A percentile compares a stretch with the other conserved stretches of the same genome.
Conservation (phyloP, 2,329 filamentous ascomycete species). For the Colletotrichum sp. region DNA sequence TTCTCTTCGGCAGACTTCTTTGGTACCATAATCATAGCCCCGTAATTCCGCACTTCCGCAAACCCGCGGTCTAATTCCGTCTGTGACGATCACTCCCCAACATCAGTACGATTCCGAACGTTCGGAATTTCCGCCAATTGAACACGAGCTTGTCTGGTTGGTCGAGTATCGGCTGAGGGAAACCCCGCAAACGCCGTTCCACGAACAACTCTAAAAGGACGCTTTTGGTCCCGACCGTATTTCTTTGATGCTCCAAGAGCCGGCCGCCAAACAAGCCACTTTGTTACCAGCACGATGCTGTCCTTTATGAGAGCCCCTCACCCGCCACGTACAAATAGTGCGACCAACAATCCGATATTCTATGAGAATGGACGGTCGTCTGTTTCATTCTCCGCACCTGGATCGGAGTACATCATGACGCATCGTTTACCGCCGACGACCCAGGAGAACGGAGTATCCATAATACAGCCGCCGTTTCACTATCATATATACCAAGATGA, state of each 20-base stretch:
- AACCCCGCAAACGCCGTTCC: background rate
- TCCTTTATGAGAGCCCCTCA: conserved; percentile 22
- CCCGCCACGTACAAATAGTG: conserved; percentile 19
- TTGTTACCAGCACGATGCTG: conserved; percentile 18
- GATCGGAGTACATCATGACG: conserved; percentile 24
- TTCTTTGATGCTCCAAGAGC: background rate
- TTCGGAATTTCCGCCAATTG: background rate
- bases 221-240: background rate
- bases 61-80: background rate
- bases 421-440: conserved; percentile 22
- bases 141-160: background rate
- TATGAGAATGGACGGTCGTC: conserved; percentile 25
- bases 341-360: conserved; percentile 22
- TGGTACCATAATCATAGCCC: background rate
- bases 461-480: conserved; percentile 27
- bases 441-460: conserved; percentile 9
- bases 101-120: background rate
- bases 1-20: background rate
- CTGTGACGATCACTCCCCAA: background rate
- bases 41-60: background rate
- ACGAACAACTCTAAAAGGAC: background rate
- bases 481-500: conserved; percentile 28
- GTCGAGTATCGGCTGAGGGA: background rate
- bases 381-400: conserved; percentile 22
- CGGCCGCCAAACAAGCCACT: background rate